Evolutionary conservation across 495 filamentous ascomycete species (phyloP).

Genomic region (Aspergillus nanangensis): DNA sequence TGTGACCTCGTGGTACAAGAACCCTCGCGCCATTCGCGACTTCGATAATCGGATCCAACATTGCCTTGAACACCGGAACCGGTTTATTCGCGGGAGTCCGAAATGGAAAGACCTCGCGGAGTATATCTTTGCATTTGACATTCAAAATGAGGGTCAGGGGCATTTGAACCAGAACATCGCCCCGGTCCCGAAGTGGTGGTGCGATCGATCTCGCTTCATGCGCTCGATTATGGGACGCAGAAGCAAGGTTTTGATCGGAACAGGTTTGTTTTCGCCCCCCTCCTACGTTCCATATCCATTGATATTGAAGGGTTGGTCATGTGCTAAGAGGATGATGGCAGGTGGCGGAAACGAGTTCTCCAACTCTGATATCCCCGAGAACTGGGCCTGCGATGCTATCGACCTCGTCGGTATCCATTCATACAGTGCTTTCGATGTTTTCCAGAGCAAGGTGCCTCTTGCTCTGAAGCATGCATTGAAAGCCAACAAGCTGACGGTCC

Average conservation of each 20-base stretch:
- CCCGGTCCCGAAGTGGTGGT: not conserved
- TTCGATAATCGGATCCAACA: not conserved
- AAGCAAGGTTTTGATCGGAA: not conserved
- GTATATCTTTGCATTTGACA: not conserved
- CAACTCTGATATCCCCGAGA: not conserved
- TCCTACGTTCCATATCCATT: not conserved
- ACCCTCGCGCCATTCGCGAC: not conserved
- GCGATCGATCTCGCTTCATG: not conserved
- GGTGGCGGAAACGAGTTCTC: not conserved
- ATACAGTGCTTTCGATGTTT: not conserved
- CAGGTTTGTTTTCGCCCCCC: not conserved
- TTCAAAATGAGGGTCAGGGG: not conserved
- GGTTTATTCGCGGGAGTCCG: not conserved
- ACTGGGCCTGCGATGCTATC: not conserved
- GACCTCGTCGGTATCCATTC: not conserved
- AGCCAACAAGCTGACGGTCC: not conserved
- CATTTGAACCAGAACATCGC: not conserved
- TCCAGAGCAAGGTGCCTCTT: not conserved
- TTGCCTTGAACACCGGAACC: not conserved
- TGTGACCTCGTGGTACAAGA: not conserved
- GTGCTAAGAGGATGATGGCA: too few species aligned
- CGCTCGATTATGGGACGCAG: not conserved
- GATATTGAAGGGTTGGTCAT: not conserved
- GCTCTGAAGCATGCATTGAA: not conserved
- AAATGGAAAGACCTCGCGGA: not conserved